Percentiles rank a stretch among this genome's conserved stretches.
These are phyloP conservation scores for Pichia sp. DNA, from an alignment of 1,139 yeast genomes.

Conservation along the genomic window DNA sequence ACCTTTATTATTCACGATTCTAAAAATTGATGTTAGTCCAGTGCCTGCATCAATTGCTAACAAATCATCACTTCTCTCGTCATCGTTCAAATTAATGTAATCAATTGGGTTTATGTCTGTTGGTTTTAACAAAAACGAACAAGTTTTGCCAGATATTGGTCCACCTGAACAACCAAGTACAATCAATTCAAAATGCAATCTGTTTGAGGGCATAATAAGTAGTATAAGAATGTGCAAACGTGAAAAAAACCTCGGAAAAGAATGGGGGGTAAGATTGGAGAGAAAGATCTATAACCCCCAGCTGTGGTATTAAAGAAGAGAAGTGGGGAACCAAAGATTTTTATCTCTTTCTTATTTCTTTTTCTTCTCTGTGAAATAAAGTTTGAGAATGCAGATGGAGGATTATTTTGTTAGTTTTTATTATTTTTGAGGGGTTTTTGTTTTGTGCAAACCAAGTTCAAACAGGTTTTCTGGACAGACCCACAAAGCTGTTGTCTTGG, in stretches of 20 bases:
- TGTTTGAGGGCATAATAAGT: slow-evolving; percentile 14
- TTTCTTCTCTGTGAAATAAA: not conserved
- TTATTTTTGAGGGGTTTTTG: no score
- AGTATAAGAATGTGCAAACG: not conserved
- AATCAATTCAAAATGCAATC: slow-evolving; percentile 33
- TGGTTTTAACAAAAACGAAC: slow-evolving; percentile 62
- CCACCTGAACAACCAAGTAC: slow-evolving; percentile 77
- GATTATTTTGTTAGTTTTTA: no score
- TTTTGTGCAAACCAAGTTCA: no score
- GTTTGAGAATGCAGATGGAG: not conserved
- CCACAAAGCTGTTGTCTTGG: no score
- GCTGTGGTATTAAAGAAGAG: no score
- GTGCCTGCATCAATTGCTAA: slow-evolving; percentile 76
- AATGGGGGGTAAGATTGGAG: no score
- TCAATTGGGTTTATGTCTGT: slow-evolving; percentile 32
- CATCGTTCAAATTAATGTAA: not conserved
- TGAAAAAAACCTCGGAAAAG: not conserved
- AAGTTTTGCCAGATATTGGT: slow-evolving; percentile 61
- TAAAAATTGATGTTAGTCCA: slow-evolving; percentile 53
- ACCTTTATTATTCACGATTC: slow-evolving; percentile 35
- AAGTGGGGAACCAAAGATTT: not conserved
- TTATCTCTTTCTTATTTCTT: no score
- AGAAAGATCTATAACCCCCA: no score
- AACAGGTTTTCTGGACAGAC: no score
- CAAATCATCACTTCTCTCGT: slow-evolving; percentile 32